phyloP scores from a whole-genome alignment of 257 asterid genomes.

The Nicotiana noctiflora region DNA sequence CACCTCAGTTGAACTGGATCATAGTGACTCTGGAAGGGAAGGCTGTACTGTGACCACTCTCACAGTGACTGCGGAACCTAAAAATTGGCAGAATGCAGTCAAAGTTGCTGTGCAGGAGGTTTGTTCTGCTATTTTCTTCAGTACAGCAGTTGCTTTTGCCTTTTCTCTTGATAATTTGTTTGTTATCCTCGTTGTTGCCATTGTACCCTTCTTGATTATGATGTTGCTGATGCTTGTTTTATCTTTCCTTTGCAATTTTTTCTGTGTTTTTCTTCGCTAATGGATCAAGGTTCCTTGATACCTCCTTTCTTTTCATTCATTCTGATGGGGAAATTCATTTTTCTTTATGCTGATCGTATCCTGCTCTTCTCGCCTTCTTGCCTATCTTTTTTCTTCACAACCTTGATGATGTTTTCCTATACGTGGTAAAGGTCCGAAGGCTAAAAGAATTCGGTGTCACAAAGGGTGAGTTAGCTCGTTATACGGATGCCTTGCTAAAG shows the following conservation, averaged over 20 bases:
- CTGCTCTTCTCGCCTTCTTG: not conserved
- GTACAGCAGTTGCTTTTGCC: not conserved
- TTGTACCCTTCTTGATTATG: conserved; percentile 6
- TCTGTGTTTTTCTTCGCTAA: not conserved
- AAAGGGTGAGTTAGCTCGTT: conserved; percentile 93
- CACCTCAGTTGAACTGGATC: conserved; percentile 96
- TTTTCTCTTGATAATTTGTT: not conserved
- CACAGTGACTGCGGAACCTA: conserved; percentile 93
- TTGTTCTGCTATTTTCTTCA: conserved; percentile 21
- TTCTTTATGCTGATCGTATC: not conserved
- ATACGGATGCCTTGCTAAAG: conserved; percentile 85
- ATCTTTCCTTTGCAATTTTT: not conserved
- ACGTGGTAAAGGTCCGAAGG: conserved; percentile 69
- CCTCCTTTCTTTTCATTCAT: not conserved
- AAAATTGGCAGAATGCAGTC: conserved; percentile 88
- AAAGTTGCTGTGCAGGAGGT: conserved; percentile 99
- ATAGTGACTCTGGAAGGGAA: conserved; percentile 99
- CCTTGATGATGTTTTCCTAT: conserved; percentile 5
- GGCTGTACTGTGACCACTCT: conserved; percentile 98
- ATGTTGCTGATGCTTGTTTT: not conserved
- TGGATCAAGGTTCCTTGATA: conserved; percentile 7
- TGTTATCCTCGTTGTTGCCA: not conserved
- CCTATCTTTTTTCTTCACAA: not conserved
- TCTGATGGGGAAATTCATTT: not conserved
- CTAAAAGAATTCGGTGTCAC: conserved; percentile 99